Evolutionary conservation across 768 basidiomycete genomes (phyloP), one percentile per base, ranked within the genome.

Genomic region (Pleurotus ostreatus): DNA sequence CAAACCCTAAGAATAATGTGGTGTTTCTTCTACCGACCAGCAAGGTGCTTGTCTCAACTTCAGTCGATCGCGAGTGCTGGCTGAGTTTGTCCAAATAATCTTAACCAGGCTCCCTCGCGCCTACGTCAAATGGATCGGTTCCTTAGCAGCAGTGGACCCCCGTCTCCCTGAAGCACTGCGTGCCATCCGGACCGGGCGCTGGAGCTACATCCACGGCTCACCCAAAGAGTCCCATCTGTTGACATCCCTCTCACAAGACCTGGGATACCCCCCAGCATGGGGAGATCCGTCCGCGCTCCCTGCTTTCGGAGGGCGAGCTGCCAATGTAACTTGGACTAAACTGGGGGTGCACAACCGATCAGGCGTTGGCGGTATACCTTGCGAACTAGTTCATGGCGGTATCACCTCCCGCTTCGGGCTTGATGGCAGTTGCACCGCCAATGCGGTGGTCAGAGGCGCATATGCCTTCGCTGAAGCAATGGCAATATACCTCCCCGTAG

Each of bases 21-120:
- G 90, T 91, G 89, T 62, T 92, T 88, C 68, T 85, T 89, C 66
- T 92, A 92, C 62, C 75, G 85, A 63, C 88, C 89, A 3, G 73
- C 81, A 59, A 81, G 86, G 88, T 89, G 25, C 18, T 37, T 38
- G 16, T 46, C 46, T 38, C 15, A 30, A 34, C 7, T 34, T 34
- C 30, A 34, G 30, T 34, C 30, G 30, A 11, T 34, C 30, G 30
- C 30, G 9, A 34, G 30, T 34, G 30, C 30, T 34, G 4, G 9
- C 30, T 34, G 30, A 34, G 30, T 34, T 34, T 9, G 12, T 34
- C 39, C 46, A 57, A 37, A 13, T 44, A 46, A 30, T 11, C 34
- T 53, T 44, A 5, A 22, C 41, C 55, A 85, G 84, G 54, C 78
- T 86, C 26, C 84, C 83, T 26, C 73, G 70, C 53, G 82, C 85